These are phyloP conservation scores for Boletus tylopilopsis DNA, from an alignment of 768 basidiomycete species.

Conservation along the genomic window DNA sequence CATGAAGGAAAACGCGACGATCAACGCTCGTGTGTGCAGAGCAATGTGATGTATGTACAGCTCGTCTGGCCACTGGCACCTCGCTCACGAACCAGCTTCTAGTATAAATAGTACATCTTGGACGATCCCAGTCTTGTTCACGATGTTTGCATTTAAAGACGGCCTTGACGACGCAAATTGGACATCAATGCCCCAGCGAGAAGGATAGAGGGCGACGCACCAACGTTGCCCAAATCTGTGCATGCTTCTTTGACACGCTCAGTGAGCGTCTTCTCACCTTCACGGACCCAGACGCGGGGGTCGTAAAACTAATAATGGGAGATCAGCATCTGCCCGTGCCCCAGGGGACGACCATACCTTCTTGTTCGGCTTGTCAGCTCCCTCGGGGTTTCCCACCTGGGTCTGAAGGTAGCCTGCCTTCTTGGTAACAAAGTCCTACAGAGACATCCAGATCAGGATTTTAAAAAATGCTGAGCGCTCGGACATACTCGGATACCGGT, in stretches of 20 bases:
- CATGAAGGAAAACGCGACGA: neutral
- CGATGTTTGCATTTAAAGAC: slow-evolving; percentile 17
- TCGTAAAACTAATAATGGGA: slow-evolving; percentile 65
- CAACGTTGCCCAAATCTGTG: slow-evolving; percentile 73
- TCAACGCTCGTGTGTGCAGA: neutral
- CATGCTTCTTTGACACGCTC: slow-evolving; percentile 94
- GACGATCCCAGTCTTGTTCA: neutral
- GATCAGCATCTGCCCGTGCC: neutral
- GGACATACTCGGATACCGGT: slow-evolving; percentile 66
- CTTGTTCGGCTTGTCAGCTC: slow-evolving; percentile 98
- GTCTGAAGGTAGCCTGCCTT: slow-evolving; percentile 86
- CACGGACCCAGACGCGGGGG: slow-evolving; percentile 97
- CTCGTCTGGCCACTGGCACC: neutral
- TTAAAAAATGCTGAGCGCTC: neutral
- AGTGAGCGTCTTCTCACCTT: slow-evolving; percentile 91
- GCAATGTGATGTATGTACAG: neutral
- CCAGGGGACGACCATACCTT: slow-evolving; percentile 49
- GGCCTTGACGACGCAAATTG: slow-evolving; percentile 11
- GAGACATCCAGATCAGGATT: neutral
- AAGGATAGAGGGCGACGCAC: slow-evolving; percentile 32
- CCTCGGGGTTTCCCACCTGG: slow-evolving; percentile 98
- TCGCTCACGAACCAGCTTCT: slow-evolving; percentile 7
- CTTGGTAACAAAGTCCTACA: slow-evolving; percentile 76
- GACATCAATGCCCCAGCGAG: neutral
- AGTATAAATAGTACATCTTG: slow-evolving; percentile 18